A percentile compares a stretch with the other conserved stretches of the same genome.
These are phyloP conservation scores for Dryadomyces quercivorus DNA, from an alignment of 2,329 filamentous ascomycete genomes.

Conservation along the genomic window DNA sequence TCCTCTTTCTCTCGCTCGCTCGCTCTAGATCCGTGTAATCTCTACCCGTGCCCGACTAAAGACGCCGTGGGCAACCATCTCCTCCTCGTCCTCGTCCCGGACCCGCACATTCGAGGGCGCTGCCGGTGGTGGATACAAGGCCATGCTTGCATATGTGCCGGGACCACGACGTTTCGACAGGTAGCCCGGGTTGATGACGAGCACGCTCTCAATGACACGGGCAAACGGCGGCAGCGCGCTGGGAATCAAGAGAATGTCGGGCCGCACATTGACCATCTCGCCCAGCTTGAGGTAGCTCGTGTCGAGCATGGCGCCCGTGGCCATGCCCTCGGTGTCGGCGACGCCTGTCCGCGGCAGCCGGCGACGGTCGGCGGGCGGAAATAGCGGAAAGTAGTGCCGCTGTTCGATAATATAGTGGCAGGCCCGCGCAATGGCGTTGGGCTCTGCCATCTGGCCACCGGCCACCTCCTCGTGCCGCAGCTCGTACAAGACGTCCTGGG, in stretches of 20 bases:
- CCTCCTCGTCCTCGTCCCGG: conserved; percentile 42
- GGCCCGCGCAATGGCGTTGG: conserved; percentile 57
- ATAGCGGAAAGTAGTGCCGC: conserved; percentile 80
- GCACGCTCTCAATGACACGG: conserved; percentile 80
- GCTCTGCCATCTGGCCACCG: conserved; percentile 33
- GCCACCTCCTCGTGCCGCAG: conserved; percentile 62
- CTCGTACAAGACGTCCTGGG: conserved; percentile 75
- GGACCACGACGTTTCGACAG: conserved; percentile 74
- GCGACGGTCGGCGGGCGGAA: conserved; percentile 63
- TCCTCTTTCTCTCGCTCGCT: no score
- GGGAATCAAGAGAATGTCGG: conserved; percentile 74
- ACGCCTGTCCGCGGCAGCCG: conserved; percentile 54
- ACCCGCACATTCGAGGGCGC: conserved; percentile 28
- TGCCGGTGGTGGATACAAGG: conserved; percentile 49
- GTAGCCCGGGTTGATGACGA: conserved; percentile 82
- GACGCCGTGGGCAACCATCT: conserved; percentile 58
- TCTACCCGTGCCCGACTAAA: conserved; percentile 80
- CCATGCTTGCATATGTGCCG: conserved; percentile 76
- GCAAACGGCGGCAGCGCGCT: conserved; percentile 78
- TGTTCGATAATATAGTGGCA: conserved; percentile 76
- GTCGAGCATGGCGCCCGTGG: conserved; percentile 70
- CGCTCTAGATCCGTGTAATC: conserved; percentile 57
- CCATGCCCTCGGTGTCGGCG: conserved; percentile 42
- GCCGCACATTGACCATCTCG: conserved; percentile 77
- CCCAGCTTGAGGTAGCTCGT: conserved; percentile 75